Conservation (phyloP, 139 green algal species). For the Gonium pectorale region DNA sequence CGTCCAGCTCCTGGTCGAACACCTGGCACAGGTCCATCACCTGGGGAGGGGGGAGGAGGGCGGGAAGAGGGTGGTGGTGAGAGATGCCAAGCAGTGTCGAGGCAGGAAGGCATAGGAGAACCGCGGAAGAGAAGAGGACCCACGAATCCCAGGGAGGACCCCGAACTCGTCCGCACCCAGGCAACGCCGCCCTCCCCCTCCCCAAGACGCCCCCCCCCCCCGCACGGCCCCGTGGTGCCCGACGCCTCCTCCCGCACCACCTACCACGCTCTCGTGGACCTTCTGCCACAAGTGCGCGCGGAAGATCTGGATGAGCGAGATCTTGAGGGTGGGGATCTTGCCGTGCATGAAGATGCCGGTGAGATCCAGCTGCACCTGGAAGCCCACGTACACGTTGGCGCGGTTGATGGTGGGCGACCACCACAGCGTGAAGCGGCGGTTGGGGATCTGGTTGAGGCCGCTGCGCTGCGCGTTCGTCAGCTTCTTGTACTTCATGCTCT, state of each 20-base stretch:
- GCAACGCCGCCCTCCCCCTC: no score
- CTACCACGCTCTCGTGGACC: conserved; percentile 97
- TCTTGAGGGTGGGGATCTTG: conserved; percentile 99
- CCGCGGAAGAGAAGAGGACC: no score
- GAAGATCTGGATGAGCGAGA: conserved; percentile 99
- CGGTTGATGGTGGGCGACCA: conserved; percentile 99
- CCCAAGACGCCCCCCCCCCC: no score
- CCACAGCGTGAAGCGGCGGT: conserved; percentile 99
- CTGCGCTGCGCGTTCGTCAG: conserved; percentile 98
- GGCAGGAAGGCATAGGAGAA: no score
- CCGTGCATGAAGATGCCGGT: conserved; percentile 99
- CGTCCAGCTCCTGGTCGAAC: conserved; percentile 94
- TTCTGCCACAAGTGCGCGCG: conserved; percentile 99
- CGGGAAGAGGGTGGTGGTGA: no score
- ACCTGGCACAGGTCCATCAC: conserved; percentile 70
- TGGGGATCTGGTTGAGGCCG: conserved; percentile 99
- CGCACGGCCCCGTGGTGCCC: no score
- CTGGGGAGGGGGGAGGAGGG: conserved; percentile 8
- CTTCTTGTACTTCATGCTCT: conserved; percentile 99
- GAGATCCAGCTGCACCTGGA: conserved; percentile 99
- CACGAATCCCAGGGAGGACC: no score
- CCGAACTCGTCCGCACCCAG: no score
- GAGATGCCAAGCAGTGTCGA: no score
- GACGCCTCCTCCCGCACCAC: not conserved
- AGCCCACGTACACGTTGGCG: conserved; percentile 99